Conservation (phyloP, 495 filamentous ascomycete genomes). For the Aspergillus ellipticus region DNA sequence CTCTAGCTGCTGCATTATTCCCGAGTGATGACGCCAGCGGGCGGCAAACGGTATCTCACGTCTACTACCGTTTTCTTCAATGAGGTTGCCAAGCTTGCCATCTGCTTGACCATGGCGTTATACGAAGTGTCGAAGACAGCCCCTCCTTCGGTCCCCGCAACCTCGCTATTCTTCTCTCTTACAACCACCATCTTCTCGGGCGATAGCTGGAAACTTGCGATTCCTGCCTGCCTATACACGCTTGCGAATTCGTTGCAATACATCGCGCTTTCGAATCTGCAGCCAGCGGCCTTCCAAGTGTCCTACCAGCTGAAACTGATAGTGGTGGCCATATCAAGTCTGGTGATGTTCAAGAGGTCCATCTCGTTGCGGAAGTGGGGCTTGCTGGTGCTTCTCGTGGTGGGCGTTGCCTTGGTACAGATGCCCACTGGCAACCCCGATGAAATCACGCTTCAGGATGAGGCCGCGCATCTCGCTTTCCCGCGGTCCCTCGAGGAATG, state of each 20-base stretch:
- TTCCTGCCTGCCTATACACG: constrained; percentile 86
- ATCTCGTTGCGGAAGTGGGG: constrained; percentile 73
- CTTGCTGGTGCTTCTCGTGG: constrained; percentile 70
- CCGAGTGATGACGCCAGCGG: constrained; percentile 77
- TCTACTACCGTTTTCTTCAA: constrained; percentile 94
- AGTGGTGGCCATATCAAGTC: constrained; percentile 83
- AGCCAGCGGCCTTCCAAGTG: constrained; percentile 87
- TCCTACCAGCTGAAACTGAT: constrained; percentile 92
- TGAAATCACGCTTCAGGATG: constrained; percentile 52
- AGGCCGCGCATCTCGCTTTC: constrained; percentile 54
- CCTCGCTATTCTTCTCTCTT: constrained; percentile 76
- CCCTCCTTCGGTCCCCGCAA: constrained; percentile 71
- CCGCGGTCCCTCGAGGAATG: constrained; percentile 65
- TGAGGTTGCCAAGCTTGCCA: constrained; percentile 84
- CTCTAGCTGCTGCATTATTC: constrained; percentile 85
- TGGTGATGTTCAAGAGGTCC: constrained; percentile 66
- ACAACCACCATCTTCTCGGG: constrained; percentile 75
- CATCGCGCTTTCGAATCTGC: constrained; percentile 84
- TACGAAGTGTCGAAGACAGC: constrained; percentile 77
- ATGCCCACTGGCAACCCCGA: constrained; percentile 56
- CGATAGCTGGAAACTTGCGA: constrained; percentile 95
- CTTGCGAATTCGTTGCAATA: constrained; percentile 90
- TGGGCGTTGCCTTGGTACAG: constrained; percentile 85
- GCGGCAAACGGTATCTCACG: constrained; percentile 82
- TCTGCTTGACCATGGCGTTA: constrained; percentile 80